Evolutionary conservation across 768 basidiomycete genomes (phyloP), one percentile per base, ranked within the genome.

Genomic region (Leccinum pellstonianum): DNA sequence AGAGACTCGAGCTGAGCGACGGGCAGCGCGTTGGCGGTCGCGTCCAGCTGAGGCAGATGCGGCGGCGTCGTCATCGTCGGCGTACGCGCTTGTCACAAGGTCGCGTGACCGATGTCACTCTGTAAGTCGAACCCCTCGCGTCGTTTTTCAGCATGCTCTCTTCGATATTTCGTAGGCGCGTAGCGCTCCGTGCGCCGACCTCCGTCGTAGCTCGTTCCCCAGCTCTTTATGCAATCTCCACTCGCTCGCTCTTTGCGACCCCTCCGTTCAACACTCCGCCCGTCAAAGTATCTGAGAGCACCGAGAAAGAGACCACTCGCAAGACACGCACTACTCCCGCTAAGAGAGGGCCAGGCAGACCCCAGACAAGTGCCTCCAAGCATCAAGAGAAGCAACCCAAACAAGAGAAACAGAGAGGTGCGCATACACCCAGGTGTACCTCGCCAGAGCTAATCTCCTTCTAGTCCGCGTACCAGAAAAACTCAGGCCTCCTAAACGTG

Each of bases 1-100:
- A 92, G 77, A 5, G 88, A 91, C 66, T 93, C 90, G 14, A 93
- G 82, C 62, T 90, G 87, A 3, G 84, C 78, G 23, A 88, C 73
- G 3, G 88, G 88, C 0, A 90, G 73, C 9, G 66, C 55, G n/a
- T 75, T 74, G 0, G 75, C 62, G 33, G 74, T 70, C 48, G 76
- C 67, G 27, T 48, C 59, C 47, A 51, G 37, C 35, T 57, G 56
- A 19, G 54, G 56, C 7, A 9, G 55, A 27, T 46, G 48, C 11
- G 15, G 17, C 38, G 53, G 33, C 50, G 54, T n/a, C 58, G 54
- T 64, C 37, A 27, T 27, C 29, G 57, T 5, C 33, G 35, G 3
- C 17, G 14, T 25, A 46, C 54, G 41, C 38, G 53, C 23, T 14
- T 1, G 64, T 68, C 57, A 62, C 63, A n/a, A 50, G 1, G 35